These are phyloP conservation scores for Pseudocercospora vitis DNA, from an alignment of 2,329 filamentous ascomycete species.

Conservation along the genomic window DNA sequence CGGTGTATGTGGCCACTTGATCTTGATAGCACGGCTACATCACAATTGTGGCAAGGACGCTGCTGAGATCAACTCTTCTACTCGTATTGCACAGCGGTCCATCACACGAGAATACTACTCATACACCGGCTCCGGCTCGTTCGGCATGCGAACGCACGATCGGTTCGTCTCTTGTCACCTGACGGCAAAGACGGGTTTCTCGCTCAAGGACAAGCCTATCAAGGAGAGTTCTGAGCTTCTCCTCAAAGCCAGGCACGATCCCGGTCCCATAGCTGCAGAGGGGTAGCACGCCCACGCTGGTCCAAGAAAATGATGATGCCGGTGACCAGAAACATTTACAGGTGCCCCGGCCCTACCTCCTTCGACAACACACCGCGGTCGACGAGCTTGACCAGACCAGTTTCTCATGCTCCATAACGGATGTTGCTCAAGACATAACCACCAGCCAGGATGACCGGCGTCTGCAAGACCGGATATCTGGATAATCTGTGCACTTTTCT, in stretches of 20 bases:
- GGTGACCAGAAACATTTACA: not conserved
- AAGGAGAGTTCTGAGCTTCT: conserved; percentile 4
- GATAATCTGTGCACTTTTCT: conserved; percentile 5
- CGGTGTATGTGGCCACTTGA: too few relatives aligned
- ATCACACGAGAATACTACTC: not conserved
- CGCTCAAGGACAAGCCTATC: conserved; percentile 1
- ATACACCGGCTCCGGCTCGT: conserved; percentile 1
- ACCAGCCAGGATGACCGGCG: not conserved
- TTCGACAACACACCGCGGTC: not conserved
- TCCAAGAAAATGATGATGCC: not conserved
- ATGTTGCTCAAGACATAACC: conserved; percentile 1
- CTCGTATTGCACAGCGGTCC: not conserved
- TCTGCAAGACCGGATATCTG: conserved; percentile 1
- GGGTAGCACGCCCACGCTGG: conserved; percentile 3
- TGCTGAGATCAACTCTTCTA: not conserved
- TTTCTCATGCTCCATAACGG: not conserved
- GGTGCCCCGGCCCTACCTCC: not conserved
- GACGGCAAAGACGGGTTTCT: not conserved
- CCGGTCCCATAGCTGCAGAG: conserved; percentile 3
- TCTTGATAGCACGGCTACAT: not conserved
- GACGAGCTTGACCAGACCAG: not conserved
- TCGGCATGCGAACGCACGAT: not conserved
- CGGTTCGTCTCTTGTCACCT: not conserved
- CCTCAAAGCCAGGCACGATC: not conserved
- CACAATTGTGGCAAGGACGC: not conserved